Base-by-base conservation (phyloP, 176 grass and related monocot species). In the Avena eriantha region DNA sequence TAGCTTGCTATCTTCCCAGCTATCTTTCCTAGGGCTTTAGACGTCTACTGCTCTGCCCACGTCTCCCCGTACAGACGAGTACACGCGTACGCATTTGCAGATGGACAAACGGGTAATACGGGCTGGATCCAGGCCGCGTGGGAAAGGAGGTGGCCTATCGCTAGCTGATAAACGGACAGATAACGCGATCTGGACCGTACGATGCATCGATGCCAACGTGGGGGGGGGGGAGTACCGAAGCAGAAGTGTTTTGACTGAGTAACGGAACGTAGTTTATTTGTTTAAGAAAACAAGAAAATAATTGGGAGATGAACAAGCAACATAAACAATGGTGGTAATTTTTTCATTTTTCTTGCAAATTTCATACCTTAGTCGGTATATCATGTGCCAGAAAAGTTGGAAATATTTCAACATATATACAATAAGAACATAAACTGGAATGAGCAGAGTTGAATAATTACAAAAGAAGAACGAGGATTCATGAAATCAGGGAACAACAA, bases 231-330 rank as follows among this genome's bases (percentile, higher is more conserved):
- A n/a, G n/a, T n/a, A n/a, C n/a, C n/a, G n/a, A n/a, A n/a, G n/a
- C n/a, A n/a, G n/a, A n/a, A n/a, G n/a, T n/a, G n/a, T 91, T 93
- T 93, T 70, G 73, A 87, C 95, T 97, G 73, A 18, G 55, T 66
- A 87, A 67, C 5, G 0, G 8, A 67, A 83, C 5, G 55, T 35
- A 80, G 16, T 76, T 53, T 53, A 51, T 53, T 54, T 29, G 26
- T 55, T 67, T n/a, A 74, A 34, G 64, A 35, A 17, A 65, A 77
- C 0, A 39, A 34, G 31, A 67, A 12, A 53, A 67, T 1, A 36
- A n/a, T 15, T 64, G 56, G 76, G 66, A 77, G 7, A 57, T 22
- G 29, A 45, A 51, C 4, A 76, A 74, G 10, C 7, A 54, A 73
- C 51, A 17, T 6, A 87, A 87, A n/a, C 11, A 75, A 64, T 17